Conservation (phyloP, 108 stramenopile species). For the Cyclotella cryptica region DNA sequence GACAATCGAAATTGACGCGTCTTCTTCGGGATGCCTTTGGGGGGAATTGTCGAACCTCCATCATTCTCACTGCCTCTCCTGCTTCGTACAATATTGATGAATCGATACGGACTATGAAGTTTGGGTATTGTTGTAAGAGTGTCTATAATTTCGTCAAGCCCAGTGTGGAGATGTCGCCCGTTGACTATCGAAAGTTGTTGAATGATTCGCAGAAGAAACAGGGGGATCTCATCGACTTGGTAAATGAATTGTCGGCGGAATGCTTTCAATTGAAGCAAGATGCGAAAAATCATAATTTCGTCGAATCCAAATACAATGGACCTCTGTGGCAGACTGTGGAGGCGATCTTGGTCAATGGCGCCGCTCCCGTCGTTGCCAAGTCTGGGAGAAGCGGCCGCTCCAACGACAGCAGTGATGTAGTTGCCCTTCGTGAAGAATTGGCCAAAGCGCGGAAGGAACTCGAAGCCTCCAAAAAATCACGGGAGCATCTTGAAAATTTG, state of each 20-base stretch:
- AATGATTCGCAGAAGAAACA: conserved; percentile 63
- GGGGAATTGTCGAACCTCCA: conserved; percentile 81
- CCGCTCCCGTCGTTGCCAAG: conserved; percentile 27
- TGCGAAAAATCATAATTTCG: conserved; percentile 34
- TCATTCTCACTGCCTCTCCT: conserved; percentile 89
- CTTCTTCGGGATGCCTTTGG: conserved; percentile 86
- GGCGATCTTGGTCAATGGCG: conserved; percentile 55
- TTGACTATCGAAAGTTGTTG: conserved; percentile 63
- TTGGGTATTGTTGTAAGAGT: conserved; percentile 71
- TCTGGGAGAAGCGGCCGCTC: conserved; percentile 14
- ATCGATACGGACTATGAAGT: conserved; percentile 83
- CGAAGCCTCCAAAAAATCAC: conserved; percentile 30
- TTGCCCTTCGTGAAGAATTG: conserved; percentile 43
- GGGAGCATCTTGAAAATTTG: conserved; percentile 52
- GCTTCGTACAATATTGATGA: conserved; percentile 83
- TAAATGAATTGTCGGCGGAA: conserved; percentile 68
- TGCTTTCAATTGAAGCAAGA: conserved; percentile 68
- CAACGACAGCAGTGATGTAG: conserved; percentile 35
- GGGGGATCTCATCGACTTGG: conserved; percentile 64
- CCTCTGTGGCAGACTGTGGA: conserved; percentile 58
- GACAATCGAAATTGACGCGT: conserved; percentile 83
- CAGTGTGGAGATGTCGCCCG: conserved; percentile 48
- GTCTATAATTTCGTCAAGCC: conserved; percentile 62
- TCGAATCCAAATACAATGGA: conserved; percentile 53
- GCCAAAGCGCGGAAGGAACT: conserved; percentile 35